A percentile compares a stretch with the other conserved stretches of the same genome.
Conservation (phyloP, 2,329 filamentous ascomycete genomes). For the Penicillium sp. region DNA sequence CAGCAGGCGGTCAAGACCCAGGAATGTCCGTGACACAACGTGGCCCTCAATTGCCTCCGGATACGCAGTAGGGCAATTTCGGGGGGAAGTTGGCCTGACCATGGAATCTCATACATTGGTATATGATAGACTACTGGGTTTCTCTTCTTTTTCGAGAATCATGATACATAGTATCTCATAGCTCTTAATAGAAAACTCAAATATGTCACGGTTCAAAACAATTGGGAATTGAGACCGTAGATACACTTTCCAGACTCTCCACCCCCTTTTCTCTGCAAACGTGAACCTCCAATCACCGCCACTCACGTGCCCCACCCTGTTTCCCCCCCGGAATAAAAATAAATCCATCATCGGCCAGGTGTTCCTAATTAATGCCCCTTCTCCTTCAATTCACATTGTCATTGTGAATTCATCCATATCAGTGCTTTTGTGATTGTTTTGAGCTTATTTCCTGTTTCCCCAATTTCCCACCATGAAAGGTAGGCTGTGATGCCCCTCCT, state of each 20-base stretch:
- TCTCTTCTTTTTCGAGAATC: too few species aligned
- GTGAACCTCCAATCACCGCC: constrained; percentile 21
- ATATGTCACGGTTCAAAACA: too few species aligned
- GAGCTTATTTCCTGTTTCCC: constrained; percentile 2
- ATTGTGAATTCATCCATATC: constrained; percentile 5
- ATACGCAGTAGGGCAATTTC: constrained; percentile 34
- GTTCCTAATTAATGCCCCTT: constrained; percentile 24
- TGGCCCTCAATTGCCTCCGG: constrained; percentile 33
- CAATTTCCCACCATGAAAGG: constrained; percentile 41
- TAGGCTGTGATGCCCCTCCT: constrained; percentile 23
- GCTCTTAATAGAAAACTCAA: too few species aligned
- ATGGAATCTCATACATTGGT: too few species aligned
- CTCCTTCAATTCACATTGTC: constrained; percentile 12
- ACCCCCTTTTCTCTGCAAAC: constrained; percentile 26
- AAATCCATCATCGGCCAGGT: constrained; percentile 28
- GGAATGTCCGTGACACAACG: constrained; percentile 20
- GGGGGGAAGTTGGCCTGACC: not conserved
- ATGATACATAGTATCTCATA: too few species aligned
- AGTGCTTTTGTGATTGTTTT: constrained; percentile 3
- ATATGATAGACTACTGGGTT: too few species aligned
- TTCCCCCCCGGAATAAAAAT: constrained; percentile 21
- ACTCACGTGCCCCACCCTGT: constrained; percentile 23
- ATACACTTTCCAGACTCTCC: constrained; percentile 3
- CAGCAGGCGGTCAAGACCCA: constrained; percentile 23
- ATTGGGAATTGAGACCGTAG: not conserved